Percentiles rank a stretch among this genome's conserved stretches.
Conservation (phyloP, 2,329 filamentous ascomycete genomes). For the Allantophomopsis lycopodina region DNA sequence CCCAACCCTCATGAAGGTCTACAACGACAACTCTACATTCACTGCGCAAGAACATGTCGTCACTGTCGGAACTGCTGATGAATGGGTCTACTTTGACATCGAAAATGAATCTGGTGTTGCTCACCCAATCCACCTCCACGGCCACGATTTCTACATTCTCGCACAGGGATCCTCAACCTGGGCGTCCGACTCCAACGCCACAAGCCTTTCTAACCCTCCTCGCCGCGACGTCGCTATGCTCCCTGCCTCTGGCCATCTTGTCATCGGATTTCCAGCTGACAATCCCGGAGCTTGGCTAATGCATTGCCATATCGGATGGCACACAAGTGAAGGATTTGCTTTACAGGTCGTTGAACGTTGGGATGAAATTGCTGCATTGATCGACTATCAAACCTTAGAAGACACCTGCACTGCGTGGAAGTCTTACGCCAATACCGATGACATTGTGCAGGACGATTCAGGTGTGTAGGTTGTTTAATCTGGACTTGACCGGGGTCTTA, state of each 20-base stretch:
- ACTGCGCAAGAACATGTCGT: conserved; percentile 10
- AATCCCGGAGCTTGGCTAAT: conserved; percentile 18
- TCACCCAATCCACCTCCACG: conserved; percentile 31
- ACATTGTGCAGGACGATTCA: conserved; percentile 3
- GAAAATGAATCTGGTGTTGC: conserved; percentile 8
- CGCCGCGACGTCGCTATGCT: conserved; percentile 37
- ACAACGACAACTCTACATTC: conserved; percentile 12
- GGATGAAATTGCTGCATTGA: conserved; percentile 4
- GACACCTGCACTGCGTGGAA: conserved; percentile 12
- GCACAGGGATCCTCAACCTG: conserved; percentile 28
- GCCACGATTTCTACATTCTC: conserved; percentile 34
- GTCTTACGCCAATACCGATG: conserved; percentile 10
- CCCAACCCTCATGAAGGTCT: conserved; percentile 26
- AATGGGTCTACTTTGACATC: conserved; percentile 18
- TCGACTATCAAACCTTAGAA: conserved; percentile 12
- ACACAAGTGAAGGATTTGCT: conserved; percentile 26
- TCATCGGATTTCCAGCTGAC: conserved; percentile 17
- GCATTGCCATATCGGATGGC: conserved; percentile 34
- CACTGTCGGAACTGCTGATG: conserved; percentile 10
- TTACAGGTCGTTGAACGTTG: conserved; percentile 32
- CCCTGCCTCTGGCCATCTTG: conserved; percentile 16
- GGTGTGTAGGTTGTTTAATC: conserved; percentile 12
- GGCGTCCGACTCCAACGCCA: conserved; percentile 14
- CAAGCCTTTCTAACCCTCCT: conserved; percentile 27
- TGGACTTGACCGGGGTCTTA: too few species aligned